Percentiles rank a stretch among this genome's conserved stretches.
Evolutionary conservation across 805 yeast species (phyloP).

Genomic region (Monosporozyma aquatica): DNA sequence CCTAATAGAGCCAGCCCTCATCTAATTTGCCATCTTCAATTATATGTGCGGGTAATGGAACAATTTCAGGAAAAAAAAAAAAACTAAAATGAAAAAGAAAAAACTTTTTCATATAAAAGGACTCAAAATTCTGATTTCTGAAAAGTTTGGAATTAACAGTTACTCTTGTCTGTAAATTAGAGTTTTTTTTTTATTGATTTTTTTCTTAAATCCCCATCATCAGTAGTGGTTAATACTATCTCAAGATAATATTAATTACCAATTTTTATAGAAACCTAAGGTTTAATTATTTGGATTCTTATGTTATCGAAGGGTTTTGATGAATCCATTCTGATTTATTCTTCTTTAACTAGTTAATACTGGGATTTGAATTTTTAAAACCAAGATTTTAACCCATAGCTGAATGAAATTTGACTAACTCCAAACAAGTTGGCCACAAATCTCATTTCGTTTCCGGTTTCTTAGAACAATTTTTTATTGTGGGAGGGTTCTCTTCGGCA

Average conservation of each 20-base stretch:
- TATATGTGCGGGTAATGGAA: background rate
- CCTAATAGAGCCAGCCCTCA: too few relatives aligned
- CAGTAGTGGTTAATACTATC: slow-evolving; percentile 37
- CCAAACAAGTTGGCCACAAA: slow-evolving; percentile 33
- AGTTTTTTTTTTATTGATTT: slow-evolving; percentile 8
- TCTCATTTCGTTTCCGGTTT: slow-evolving; percentile 35
- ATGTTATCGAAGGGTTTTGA: slow-evolving; percentile 8
- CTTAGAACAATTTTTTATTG: slow-evolving; percentile 30
- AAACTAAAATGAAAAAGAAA: background rate
- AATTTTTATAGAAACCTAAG: slow-evolving; percentile 31
- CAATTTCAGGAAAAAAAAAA: too few relatives aligned
- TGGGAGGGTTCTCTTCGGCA: slow-evolving; percentile 19
- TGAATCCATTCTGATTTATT: slow-evolving; percentile 6
- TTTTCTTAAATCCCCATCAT: slow-evolving; percentile 27
- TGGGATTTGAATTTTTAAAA: slow-evolving; percentile 25
- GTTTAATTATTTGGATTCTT: slow-evolving; percentile 23
- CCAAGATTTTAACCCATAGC: slow-evolving; percentile 32
- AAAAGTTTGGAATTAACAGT: background rate
- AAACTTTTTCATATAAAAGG: slow-evolving; percentile 25
- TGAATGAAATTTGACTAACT: slow-evolving; percentile 30
- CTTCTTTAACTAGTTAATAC: slow-evolving; percentile 28
- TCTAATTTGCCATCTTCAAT: background rate
- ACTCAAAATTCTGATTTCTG: background rate
- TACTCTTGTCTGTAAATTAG: background rate
- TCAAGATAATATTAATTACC: slow-evolving; percentile 34